These are phyloP conservation scores for Epichloe sylvatica DNA, from an alignment of 2,329 filamentous ascomycete genomes.

Conservation along the genomic window DNA sequence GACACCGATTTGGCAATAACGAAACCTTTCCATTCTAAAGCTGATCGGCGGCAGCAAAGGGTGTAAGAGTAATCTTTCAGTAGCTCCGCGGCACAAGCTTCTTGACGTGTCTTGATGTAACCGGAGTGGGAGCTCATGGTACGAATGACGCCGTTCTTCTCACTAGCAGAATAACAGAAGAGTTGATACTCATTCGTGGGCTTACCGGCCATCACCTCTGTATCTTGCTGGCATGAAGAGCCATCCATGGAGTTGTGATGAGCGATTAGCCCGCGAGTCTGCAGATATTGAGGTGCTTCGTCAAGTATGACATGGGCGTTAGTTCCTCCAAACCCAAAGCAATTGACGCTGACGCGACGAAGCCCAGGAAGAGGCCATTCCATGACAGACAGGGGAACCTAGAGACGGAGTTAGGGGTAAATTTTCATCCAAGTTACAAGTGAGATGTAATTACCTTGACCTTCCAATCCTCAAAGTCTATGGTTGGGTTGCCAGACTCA, in stretches of 20 bases:
- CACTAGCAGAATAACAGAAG: conserved; percentile 30
- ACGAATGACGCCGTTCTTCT: conserved; percentile 25
- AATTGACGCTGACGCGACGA: conserved; percentile 39
- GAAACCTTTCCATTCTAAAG: conserved; percentile 28
- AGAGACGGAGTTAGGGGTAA: background rate
- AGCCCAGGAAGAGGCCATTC: conserved; percentile 31
- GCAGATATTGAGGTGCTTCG: conserved; percentile 28
- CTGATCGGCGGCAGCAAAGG: conserved; percentile 29
- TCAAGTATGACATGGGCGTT: conserved; percentile 41
- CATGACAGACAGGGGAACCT: conserved; percentile 27
- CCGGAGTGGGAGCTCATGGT: conserved; percentile 22
- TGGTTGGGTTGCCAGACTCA: conserved; percentile 28
- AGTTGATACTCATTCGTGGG: conserved; percentile 17
- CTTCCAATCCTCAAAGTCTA: conserved; percentile 32
- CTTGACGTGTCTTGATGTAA: conserved; percentile 14
- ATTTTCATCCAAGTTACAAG: background rate
- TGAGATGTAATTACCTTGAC: conserved; percentile 24
- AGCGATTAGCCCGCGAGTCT: conserved; percentile 18
- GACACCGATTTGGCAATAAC: conserved; percentile 21
- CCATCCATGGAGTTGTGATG: conserved; percentile 21
- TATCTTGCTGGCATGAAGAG: background rate
- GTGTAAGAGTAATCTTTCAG: conserved; percentile 32
- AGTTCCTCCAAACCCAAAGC: conserved; percentile 45
- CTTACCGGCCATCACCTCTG: background rate
- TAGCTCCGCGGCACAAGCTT: conserved; percentile 7